Evolutionary conservation across 345 rosid species (phyloP), one percentile per base, ranked within the genome.

Genomic region (Eucalyptus curtisii): DNA sequence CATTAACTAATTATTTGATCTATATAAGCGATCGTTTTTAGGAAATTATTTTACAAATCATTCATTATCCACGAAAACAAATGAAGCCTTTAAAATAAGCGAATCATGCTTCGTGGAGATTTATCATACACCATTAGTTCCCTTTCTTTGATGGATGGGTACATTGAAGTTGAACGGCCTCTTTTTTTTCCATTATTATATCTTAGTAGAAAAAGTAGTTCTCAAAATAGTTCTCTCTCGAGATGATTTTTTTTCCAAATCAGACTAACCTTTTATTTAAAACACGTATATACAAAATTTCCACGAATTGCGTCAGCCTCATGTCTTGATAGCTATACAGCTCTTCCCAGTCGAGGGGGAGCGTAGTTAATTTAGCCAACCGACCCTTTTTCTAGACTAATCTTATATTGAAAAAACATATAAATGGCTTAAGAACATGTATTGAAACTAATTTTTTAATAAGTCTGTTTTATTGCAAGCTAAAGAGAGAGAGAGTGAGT

Each of bases 231-330:
- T 31, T 31, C 79, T 66, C 79, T 31, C 22, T 31, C 22, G 0
- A 14, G 16, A 64, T 16, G 3, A n/a, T 15, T n/a, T 64, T 64
- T 64, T 64, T 64, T 64, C 37, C 20, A 14, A 64, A 64, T n/a
- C 4, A 15, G 0, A n/a, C 10, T 64, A 52, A n/a, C 15, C 76
- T 64, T 64, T 15, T 4, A 64, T 64, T n/a, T 16, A n/a, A n/a
- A 15, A n/a, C 33, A 64, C 3, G 8, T 59, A 59, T 59, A 59
- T 52, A 52, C 25, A 52, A 52, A 52, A 20, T 52, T 52, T 52
- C 57, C 57, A 19, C 0, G 5, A 19, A 20, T 52, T 8, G 1
- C 0, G 5, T 52, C 0, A 2, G 0, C 25, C 57, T 52, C 57
- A 3, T 52, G 10, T 52, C 57, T 52, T 0, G 2, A 52, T 3